Base-by-base conservation (phyloP, 192 early-diverging fungal species). In the Entomortierella chlamydospora region DNA sequence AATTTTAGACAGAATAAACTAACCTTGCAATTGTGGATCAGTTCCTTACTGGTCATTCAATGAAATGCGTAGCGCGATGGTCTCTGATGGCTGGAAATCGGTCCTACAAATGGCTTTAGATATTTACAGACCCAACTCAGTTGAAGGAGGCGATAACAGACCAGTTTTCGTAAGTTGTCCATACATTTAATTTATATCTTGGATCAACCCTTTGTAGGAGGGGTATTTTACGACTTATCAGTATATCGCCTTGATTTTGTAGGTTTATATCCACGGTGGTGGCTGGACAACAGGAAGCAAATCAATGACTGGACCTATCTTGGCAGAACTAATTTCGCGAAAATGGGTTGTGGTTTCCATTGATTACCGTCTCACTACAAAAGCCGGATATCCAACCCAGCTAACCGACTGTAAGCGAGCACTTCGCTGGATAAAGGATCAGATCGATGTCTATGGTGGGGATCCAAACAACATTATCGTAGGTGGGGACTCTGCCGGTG, bases 191-290 rank as follows among this genome's bases (percentile, higher is more conserved):
- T n/a, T n/a, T n/a, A n/a, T n/a, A n/a, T n/a, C n/a, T n/a, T n/a
- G n/a, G n/a, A n/a, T n/a, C n/a, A n/a, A n/a, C n/a, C n/a, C n/a
- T n/a, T n/a, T n/a, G n/a, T n/a, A n/a, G n/a, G n/a, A n/a, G n/a
- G n/a, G n/a, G n/a, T n/a, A n/a, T n/a, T n/a, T n/a, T n/a, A 39
- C 30, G 23, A 23, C 7, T 22, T n/a, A n/a, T n/a, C n/a, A n/a
- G n/a, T n/a, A n/a, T n/a, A n/a, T n/a, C n/a, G n/a, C n/a, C n/a
- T n/a, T n/a, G n/a, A n/a, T n/a, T n/a, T n/a, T n/a, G 18, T 69
- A 89, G 89, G 54, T 91, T 50, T 87, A 88, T 62, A 83, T 89
- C 28, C 90, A 91, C 73, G 91, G 91, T 17, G 90, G 90, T 23
- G 83, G 83, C 7, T 93, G 90, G 90, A 76, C 77, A 49, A 33